phyloP scores from a whole-genome alignment of 2,329 filamentous ascomycete genomes.

The Neofusicoccum ribis region DNA sequence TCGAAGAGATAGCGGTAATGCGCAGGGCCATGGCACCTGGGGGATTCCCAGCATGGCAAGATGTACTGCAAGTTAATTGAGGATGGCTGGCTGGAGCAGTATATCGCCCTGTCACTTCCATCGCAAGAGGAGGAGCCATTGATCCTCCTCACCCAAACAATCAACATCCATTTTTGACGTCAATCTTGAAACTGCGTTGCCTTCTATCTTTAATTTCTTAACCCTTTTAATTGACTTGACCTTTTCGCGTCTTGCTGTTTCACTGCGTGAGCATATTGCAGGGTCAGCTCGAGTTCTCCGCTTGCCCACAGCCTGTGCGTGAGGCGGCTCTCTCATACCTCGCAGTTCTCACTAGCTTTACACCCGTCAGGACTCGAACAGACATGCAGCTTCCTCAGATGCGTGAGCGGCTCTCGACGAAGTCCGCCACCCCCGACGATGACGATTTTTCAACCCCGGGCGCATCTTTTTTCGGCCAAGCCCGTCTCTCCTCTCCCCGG shows the following conservation, averaged over 20 bases:
- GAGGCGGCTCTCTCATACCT: neutral
- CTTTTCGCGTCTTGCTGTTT: neutral
- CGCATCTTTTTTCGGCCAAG: neutral
- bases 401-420: neutral
- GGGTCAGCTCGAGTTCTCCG: too few relatives aligned
- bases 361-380: neutral
- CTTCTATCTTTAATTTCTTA: neutral
- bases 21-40: neutral
- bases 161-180: neutral
- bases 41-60: neutral
- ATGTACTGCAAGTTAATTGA: neutral
- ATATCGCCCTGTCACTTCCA: neutral
- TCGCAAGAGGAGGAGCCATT: neutral
- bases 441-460: neutral
- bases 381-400: neutral
- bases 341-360: neutral
- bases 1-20: slow-evolving; percentile 10
- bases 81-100: slow-evolving; percentile 5
- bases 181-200: neutral
- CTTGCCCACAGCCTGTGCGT: neutral
- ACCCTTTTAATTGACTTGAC: neutral
- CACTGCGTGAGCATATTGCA: too few relatives aligned
- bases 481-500: neutral
- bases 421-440: neutral
- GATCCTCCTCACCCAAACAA: neutral